Percentiles rank a stretch among this genome's conserved stretches.
These are phyloP conservation scores for Wickerhamiella shivajii DNA, from an alignment of 805 yeast genomes.

Conservation along the genomic window DNA sequence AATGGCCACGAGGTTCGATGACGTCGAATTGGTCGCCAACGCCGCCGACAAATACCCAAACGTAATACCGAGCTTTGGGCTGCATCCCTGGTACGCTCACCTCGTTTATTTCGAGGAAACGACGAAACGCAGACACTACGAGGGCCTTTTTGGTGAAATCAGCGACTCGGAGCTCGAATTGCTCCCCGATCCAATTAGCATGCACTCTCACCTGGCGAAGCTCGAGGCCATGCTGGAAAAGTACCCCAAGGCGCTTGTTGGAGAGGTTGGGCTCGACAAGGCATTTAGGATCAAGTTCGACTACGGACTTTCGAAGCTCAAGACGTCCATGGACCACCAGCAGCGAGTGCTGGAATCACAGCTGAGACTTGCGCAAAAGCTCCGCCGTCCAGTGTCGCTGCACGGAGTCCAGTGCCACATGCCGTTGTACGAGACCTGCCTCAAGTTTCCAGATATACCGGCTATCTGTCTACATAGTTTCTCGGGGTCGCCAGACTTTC, in stretches of 20 bases:
- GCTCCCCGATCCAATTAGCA: conserved; percentile 48
- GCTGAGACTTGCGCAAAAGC: conserved; percentile 38
- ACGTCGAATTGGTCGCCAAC: conserved; percentile 22
- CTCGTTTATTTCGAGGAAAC: conserved; percentile 32
- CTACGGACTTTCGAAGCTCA: conserved; percentile 29
- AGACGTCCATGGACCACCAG: conserved; percentile 59
- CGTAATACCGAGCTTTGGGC: conserved; percentile 32
- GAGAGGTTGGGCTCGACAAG: conserved; percentile 88
- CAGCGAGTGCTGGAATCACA: conserved; percentile 34
- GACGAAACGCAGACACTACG: conserved; percentile 36
- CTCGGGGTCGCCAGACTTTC: conserved; percentile 62
- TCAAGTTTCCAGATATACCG: conserved; percentile 18
- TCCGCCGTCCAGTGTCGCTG: conserved; percentile 44
- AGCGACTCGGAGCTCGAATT: conserved; percentile 26
- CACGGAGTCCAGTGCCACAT: conserved; percentile 83
- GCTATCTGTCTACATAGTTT: conserved; percentile 66
- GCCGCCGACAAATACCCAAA: conserved; percentile 20
- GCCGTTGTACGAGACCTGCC: conserved; percentile 33
- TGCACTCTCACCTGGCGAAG: conserved; percentile 26
- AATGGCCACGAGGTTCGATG: conserved; percentile 27
- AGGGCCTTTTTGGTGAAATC: conserved; percentile 32
- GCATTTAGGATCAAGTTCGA: conserved; percentile 45
- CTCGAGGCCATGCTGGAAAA: conserved; percentile 25
- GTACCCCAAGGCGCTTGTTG: conserved; percentile 38
- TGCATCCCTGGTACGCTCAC: conserved; percentile 90